Conservation (phyloP, 805 yeast species). For the Candida krabiensis region DNA sequence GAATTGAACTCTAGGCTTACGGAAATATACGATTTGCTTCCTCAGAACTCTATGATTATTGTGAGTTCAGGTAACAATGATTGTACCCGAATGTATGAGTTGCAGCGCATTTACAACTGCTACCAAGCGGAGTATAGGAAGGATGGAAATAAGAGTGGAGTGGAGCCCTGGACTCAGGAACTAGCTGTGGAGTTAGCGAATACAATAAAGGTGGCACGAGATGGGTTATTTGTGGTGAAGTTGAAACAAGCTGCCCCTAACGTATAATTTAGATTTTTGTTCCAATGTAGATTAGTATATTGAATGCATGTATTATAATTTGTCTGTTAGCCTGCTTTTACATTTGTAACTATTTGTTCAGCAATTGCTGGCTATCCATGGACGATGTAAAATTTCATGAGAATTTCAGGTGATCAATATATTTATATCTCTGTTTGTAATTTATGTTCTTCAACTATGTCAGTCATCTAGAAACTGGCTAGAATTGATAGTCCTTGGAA, state of each 20-base stretch:
- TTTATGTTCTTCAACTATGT: too few species aligned
- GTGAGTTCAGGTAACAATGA: slow-evolving; percentile 66
- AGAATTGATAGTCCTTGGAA: too few species aligned
- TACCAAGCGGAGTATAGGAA: slow-evolving; percentile 42
- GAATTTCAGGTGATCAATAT: too few species aligned
- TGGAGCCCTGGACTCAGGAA: slow-evolving; percentile 48
- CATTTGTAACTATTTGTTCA: too few species aligned
- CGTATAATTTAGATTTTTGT: not conserved
- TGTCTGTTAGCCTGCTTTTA: too few species aligned
- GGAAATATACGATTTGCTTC: slow-evolving; percentile 50
- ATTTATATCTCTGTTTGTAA: too few species aligned
- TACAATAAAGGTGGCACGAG: slow-evolving; percentile 54
- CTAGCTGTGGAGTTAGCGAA: slow-evolving; percentile 46
- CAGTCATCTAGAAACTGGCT: too few species aligned
- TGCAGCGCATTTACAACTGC: slow-evolving; percentile 45
- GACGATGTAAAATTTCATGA: too few species aligned
- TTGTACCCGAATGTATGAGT: slow-evolving; percentile 45
- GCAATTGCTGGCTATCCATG: too few species aligned
- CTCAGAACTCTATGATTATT: slow-evolving; percentile 59
- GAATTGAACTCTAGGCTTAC: slow-evolving; percentile 46
- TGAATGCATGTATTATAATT: not conserved
- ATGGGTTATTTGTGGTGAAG: slow-evolving; percentile 58
- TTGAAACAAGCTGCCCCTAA: slow-evolving; percentile 18
- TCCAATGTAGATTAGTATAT: slow-evolving; percentile 1
- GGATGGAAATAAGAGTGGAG: slow-evolving; percentile 37